Evolutionary conservation across 1,284 basidiomycete species (phyloP).

Genomic region (Omphalotus olearius): DNA sequence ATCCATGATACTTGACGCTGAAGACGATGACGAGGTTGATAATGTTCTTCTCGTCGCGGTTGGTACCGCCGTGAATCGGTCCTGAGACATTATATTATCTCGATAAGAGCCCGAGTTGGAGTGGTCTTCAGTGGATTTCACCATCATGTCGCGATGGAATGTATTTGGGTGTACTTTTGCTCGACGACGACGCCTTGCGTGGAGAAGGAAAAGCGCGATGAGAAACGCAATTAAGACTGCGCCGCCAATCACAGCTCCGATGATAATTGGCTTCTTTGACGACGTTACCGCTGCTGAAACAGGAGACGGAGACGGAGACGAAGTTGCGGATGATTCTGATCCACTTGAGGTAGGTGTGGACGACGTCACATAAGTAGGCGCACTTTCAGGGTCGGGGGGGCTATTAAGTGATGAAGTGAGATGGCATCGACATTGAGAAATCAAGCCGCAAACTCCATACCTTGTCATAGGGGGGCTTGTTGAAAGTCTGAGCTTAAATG

Average conservation of each 20-base stretch:
- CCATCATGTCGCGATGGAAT: conserved; percentile 6
- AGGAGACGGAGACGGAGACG: background rate
- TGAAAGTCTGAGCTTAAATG: too few relatives aligned
- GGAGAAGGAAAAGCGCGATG: background rate
- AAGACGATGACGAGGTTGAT: background rate
- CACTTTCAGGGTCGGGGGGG: too few relatives aligned
- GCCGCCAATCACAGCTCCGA: background rate
- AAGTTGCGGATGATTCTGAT: background rate
- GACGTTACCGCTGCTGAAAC: background rate
- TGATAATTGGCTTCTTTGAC: background rate
- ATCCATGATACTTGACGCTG: background rate
- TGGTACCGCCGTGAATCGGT: background rate
- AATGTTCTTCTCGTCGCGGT: too few relatives aligned
- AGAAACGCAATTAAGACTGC: background rate
- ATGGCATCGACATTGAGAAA: too few relatives aligned
- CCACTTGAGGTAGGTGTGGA: too few relatives aligned
- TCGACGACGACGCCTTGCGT: background rate
- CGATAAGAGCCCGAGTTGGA: background rate
- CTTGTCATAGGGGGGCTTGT: too few relatives aligned
- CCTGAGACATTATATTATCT: background rate
- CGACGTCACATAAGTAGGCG: too few relatives aligned
- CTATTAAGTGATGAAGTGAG: too few relatives aligned
- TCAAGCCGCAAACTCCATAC: too few relatives aligned
- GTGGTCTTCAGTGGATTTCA: background rate
- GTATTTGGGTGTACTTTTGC: background rate